Conservation (phyloP, 192 early-diverging fungal genomes). For the Coemansia sp. region DNA sequence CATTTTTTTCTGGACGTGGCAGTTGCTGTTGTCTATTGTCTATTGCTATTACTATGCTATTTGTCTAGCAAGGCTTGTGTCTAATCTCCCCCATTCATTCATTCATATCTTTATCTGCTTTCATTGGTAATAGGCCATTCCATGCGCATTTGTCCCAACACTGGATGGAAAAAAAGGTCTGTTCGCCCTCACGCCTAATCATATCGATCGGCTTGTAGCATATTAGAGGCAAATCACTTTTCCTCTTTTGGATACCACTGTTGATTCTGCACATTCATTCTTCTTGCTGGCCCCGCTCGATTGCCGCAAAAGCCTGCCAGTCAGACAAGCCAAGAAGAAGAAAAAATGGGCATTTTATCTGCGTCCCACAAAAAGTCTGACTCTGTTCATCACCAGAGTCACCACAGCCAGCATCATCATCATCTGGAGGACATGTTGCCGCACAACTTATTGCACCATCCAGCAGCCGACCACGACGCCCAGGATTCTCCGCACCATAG, state of each 20-base stretch:
- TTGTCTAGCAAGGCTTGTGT: neutral
- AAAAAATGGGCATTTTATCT: conserved; percentile 40
- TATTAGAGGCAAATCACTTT: neutral
- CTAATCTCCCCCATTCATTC: neutral
- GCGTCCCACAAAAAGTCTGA: conserved; percentile 33
- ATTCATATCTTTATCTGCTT: neutral
- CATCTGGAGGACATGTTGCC: conserved; percentile 16
- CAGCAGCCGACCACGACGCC: conserved; percentile 9
- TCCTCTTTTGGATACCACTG: conserved; percentile 1
- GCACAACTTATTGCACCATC: conserved; percentile 12
- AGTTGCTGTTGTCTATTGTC: neutral
- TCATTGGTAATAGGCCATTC: neutral
- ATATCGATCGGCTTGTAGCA: neutral
- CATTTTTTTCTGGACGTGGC: neutral
- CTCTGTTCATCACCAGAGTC: conserved; percentile 18
- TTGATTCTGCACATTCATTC: neutral
- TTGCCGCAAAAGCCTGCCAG: neutral
- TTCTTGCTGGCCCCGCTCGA: neutral
- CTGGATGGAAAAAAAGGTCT: neutral
- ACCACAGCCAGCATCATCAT: conserved; percentile 19
- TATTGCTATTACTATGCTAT: neutral
- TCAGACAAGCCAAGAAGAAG: neutral
- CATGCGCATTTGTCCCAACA: neutral
- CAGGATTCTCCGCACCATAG: conserved; percentile 7
- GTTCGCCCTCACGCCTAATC: neutral